phyloP scores from a whole-genome alignment of 1,139 yeast species.

The Debaryomyces psychrophilus region DNA sequence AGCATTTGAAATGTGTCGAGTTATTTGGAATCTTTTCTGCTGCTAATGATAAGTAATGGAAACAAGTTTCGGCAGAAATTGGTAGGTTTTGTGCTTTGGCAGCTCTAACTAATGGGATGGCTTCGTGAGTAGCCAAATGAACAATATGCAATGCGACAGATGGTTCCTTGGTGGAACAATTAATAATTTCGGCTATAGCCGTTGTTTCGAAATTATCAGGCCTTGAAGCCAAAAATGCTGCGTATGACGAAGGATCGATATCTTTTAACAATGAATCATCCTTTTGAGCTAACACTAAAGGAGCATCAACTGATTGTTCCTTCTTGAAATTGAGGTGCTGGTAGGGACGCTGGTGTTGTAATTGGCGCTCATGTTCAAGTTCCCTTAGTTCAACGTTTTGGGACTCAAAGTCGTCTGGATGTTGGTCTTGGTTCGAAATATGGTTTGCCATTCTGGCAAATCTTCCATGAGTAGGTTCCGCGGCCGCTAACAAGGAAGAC shows the following conservation, averaged over 20 bases:
- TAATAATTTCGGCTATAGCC: slow-evolving; percentile 73
- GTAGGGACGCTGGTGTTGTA: slow-evolving; percentile 14
- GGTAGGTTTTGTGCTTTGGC: slow-evolving; percentile 66
- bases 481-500: slow-evolving; percentile 58
- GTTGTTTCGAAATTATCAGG: slow-evolving; percentile 88
- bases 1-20: slow-evolving; percentile 85
- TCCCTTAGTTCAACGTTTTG: slow-evolving; percentile 18
- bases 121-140: slow-evolving; percentile 84
- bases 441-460: slow-evolving; percentile 50
- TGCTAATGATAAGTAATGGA: slow-evolving; percentile 78
- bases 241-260: slow-evolving; percentile 69
- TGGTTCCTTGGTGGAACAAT: slow-evolving; percentile 63
- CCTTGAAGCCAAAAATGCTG: slow-evolving; percentile 77
- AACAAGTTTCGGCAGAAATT: slow-evolving; percentile 87
- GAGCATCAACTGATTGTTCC: slow-evolving; percentile 24
- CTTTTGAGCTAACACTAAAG: slow-evolving; percentile 50
- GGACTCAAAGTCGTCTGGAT: slow-evolving; percentile 12
- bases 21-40: slow-evolving; percentile 78
- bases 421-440: slow-evolving; percentile 17
- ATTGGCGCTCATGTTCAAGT: slow-evolving; percentile 9
- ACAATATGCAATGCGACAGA: slow-evolving; percentile 80
- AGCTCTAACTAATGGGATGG: slow-evolving; percentile 66
- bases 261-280: slow-evolving; percentile 45
- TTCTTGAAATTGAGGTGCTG: slow-evolving; percentile 1
- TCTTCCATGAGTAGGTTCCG: slow-evolving; percentile 58